Conservation (phyloP, 2,329 filamentous ascomycete genomes). For the Passalora sequoiae region DNA sequence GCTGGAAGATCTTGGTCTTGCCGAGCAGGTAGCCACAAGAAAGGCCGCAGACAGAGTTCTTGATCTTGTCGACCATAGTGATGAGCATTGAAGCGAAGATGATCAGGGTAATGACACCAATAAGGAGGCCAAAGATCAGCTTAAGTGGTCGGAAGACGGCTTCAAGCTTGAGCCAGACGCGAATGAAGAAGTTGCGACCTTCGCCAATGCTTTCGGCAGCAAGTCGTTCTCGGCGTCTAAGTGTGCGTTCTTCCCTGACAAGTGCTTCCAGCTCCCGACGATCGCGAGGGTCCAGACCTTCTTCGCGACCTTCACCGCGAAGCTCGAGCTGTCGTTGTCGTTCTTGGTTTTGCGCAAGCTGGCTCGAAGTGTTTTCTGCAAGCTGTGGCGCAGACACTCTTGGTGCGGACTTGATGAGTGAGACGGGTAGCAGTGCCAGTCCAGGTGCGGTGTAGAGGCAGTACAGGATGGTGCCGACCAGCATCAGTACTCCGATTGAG, state of each 20-base stretch:
- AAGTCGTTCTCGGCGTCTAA: constrained; percentile 82
- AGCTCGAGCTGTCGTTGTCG: constrained; percentile 86
- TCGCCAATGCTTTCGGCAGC: constrained; percentile 77
- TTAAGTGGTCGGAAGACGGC: constrained; percentile 83
- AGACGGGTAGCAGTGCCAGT: constrained; percentile 80
- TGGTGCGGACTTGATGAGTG: constrained; percentile 86
- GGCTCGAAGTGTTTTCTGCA: constrained; percentile 68
- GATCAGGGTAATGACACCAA: constrained; percentile 68
- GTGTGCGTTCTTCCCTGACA: constrained; percentile 82
- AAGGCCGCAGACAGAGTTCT: constrained; percentile 86
- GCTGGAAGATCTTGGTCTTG: constrained; percentile 87
- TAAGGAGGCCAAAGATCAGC: constrained; percentile 72
- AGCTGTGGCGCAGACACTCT: constrained; percentile 77
- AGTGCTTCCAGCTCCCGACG: constrained; percentile 82
- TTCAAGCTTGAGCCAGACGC: constrained; percentile 71
- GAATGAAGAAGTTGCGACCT: constrained; percentile 67
- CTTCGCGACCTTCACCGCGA: constrained; percentile 70
- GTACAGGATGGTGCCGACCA: constrained; percentile 79
- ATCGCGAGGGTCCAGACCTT: constrained; percentile 75
- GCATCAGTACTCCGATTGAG: constrained; percentile 79
- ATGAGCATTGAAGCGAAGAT: constrained; percentile 91
- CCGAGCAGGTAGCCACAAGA: constrained; percentile 89
- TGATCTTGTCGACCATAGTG: constrained; percentile 91
- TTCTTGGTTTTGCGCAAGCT: constrained; percentile 82
- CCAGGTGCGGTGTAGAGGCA: constrained; percentile 83